phyloP scores from a whole-genome alignment of 2,329 filamentous ascomycete genomes.

The Cladosporium phlei region DNA sequence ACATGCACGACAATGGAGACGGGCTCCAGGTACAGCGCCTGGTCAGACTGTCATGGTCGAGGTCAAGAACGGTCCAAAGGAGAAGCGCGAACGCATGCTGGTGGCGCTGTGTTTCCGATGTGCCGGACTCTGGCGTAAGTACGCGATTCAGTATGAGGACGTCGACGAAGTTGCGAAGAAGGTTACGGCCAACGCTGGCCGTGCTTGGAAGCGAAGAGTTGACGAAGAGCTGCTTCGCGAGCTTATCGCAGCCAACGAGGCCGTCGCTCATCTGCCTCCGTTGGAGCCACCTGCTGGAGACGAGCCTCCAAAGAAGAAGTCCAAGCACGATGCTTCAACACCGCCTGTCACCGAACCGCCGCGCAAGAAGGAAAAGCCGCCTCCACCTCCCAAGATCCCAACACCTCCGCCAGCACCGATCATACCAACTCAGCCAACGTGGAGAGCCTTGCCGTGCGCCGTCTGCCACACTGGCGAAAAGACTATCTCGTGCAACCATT shows the following conservation, averaged over 20 bases:
- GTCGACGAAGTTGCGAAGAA: slow-evolving; percentile 88
- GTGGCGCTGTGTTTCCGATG: slow-evolving; percentile 85
- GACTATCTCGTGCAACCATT: slow-evolving; percentile 74
- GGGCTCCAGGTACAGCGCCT: slow-evolving; percentile 72
- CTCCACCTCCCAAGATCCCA: slow-evolving; percentile 45
- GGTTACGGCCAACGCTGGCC: slow-evolving; percentile 73
- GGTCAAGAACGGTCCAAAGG: slow-evolving; percentile 60
- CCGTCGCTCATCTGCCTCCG: slow-evolving; percentile 23
- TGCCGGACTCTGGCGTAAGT: slow-evolving; percentile 89
- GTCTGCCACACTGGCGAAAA: slow-evolving; percentile 74
- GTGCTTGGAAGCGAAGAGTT: slow-evolving; percentile 80
- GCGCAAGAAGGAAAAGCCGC: slow-evolving; percentile 55
- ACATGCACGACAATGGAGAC: slow-evolving; percentile 81
- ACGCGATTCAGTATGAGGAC: slow-evolving; percentile 93
- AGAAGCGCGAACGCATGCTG: slow-evolving; percentile 70
- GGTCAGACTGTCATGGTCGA: slow-evolving; percentile 66
- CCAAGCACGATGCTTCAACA: slow-evolving; percentile 36
- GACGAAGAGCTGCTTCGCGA: slow-evolving; percentile 90
- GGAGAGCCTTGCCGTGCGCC: slow-evolving; percentile 74
- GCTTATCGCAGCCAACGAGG: slow-evolving; percentile 59
- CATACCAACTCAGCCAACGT: slow-evolving; percentile 70
- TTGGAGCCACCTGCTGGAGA: slow-evolving; percentile 22
- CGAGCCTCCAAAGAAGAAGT: slow-evolving; percentile 57
- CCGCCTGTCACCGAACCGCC: slow-evolving; percentile 39
- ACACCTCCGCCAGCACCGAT: slow-evolving; percentile 60